phyloP scores from a whole-genome alignment of 805 yeast species.

The Kurtzmaniella fragi region DNA sequence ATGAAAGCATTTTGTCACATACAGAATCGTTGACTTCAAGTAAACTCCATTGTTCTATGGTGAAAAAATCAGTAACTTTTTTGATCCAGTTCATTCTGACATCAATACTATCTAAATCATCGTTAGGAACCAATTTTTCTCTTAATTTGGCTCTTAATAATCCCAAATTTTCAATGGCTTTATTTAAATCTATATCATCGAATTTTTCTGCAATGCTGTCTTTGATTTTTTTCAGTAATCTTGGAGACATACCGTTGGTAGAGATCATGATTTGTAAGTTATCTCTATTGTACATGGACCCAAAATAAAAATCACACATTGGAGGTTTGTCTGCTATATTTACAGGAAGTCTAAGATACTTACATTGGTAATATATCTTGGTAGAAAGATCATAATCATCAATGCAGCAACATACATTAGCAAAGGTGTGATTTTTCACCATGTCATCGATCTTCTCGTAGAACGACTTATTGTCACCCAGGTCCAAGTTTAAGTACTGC shows the following conservation, averaged over 20 bases:
- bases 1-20: constrained; percentile 38
- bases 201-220: constrained; percentile 51
- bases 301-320: constrained; percentile 83
- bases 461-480: constrained; percentile 10
- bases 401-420: constrained; percentile 67
- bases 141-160: constrained; percentile 48
- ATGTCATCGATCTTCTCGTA: constrained; percentile 27
- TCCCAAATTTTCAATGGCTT: constrained; percentile 59
- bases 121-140: constrained; percentile 36
- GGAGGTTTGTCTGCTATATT: constrained; percentile 83
- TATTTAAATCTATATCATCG: constrained; percentile 43
- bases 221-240: constrained; percentile 52
- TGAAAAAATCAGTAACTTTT: constrained; percentile 53
- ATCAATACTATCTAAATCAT: constrained; percentile 47
- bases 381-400: constrained; percentile 62
- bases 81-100: constrained; percentile 71
- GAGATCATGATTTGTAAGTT: constrained; percentile 75
- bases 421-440: constrained; percentile 41
- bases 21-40: constrained; percentile 20
- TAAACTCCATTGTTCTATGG: constrained; percentile 56
- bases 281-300: constrained; percentile 69
- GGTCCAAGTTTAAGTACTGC: constrained; percentile 2
- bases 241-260: constrained; percentile 78
- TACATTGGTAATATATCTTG: constrained; percentile 48
- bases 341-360: constrained; percentile 48